These are phyloP conservation scores for Xylariomycetidae sp. DNA, from an alignment of 2,329 filamentous ascomycete genomes.

Conservation along the genomic window DNA sequence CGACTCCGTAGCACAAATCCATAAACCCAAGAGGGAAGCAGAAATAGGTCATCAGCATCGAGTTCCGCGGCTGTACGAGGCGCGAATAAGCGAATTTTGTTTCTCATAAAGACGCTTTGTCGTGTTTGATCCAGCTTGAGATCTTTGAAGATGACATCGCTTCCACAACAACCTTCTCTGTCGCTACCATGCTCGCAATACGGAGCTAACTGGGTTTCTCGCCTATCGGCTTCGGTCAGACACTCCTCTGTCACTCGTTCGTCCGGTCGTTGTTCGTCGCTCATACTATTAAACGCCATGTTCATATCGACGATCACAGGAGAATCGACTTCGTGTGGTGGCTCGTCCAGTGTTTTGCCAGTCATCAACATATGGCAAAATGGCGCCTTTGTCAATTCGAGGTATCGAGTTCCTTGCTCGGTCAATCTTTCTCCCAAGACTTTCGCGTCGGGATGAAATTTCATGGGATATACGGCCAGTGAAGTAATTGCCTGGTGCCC, in stretches of 20 bases:
- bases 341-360: constrained; percentile 5
- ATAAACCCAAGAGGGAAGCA: constrained; percentile 5
- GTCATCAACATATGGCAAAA: constrained; percentile 4
- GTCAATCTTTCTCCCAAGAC: background rate
- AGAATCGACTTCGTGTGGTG: constrained; percentile 5
- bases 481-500: background rate
- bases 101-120: background rate
- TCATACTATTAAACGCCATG: constrained; percentile 2
- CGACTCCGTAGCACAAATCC: constrained; percentile 6
- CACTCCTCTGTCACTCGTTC: background rate
- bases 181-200: background rate
- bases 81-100: background rate
- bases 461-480: background rate
- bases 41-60: constrained; percentile 1
- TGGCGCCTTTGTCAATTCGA: constrained; percentile 1
- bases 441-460: background rate
- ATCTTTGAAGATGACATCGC: background rate
- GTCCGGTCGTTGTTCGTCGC: background rate
- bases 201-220: background rate
- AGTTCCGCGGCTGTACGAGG: background rate
- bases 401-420: background rate
- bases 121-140: background rate
- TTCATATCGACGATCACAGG: constrained; percentile 6
- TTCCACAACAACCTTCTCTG: background rate
- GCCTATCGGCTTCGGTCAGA: background rate